Evolutionary conservation across 2,329 filamentous ascomycete species (phyloP).

Genomic region (Myriosclerotinia duriaeana): DNA sequence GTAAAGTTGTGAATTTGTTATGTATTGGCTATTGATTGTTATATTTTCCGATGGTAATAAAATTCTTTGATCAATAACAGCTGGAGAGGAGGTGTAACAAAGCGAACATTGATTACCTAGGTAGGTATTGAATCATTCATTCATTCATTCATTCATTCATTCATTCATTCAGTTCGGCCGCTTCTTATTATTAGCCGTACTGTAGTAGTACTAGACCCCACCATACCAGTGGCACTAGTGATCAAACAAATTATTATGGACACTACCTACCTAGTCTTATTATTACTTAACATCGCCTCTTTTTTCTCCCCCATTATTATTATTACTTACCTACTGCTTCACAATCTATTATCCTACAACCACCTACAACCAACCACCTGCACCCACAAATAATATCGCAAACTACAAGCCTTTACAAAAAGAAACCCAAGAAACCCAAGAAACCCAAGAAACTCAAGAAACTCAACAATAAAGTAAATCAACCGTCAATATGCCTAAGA

Average conservation of each 20-base stretch:
- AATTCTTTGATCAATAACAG: too few species aligned
- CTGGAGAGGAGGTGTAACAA: too few species aligned
- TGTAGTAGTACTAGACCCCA: too few species aligned
- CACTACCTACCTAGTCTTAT: too few species aligned
- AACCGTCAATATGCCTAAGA: constrained; percentile 81
- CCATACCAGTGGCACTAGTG: too few species aligned
- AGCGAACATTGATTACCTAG: too few species aligned
- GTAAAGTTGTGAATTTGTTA: not conserved
- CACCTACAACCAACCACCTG: too few species aligned
- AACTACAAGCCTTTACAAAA: not conserved
- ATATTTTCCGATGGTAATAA: not conserved
- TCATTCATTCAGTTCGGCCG: too few species aligned
- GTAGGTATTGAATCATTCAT: not conserved
- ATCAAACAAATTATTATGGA: constrained; percentile 10
- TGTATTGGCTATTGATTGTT: constrained; percentile 1
- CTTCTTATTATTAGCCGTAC: too few species aligned
- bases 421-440: constrained; percentile 7
- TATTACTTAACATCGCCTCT: constrained; percentile 1
- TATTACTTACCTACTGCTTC: not conserved
- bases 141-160: too few species aligned
- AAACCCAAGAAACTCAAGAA: constrained; percentile 5
- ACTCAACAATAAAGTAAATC: constrained; percentile 20
- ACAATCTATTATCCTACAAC: not conserved
- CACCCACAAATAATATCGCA: too few species aligned
- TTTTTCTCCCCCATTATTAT: too few species aligned